These are phyloP conservation scores for Scenedesmus sp. DNA, from an alignment of 163 green algal species.

Conservation along the genomic window DNA sequence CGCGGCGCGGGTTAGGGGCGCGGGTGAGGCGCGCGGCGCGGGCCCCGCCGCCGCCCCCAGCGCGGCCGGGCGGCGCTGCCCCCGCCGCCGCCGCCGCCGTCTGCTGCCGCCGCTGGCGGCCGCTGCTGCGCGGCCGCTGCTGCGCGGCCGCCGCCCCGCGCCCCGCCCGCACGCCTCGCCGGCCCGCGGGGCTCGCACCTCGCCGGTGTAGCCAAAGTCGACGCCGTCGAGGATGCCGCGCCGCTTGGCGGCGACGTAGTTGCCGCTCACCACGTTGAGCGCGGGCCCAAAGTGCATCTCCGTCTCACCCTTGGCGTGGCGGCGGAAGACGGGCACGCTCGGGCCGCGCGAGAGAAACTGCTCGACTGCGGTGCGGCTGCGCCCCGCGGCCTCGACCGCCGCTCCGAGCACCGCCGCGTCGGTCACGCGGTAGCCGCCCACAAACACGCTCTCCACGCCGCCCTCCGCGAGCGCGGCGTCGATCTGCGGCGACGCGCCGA, in stretches of 20 bases:
- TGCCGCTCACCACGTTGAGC: slow-evolving; percentile 88
- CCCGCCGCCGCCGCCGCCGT: too few species aligned
- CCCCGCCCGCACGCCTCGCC: too few species aligned
- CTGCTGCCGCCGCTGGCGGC: too few species aligned
- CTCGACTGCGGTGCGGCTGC: slow-evolving; percentile 80
- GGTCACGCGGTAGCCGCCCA: slow-evolving; percentile 86
- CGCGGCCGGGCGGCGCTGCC: too few species aligned
- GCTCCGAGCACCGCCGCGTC: slow-evolving; percentile 70
- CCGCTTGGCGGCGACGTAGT: slow-evolving; percentile 92
- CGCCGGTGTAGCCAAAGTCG: slow-evolving; percentile 91
- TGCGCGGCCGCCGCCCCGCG: not conserved
- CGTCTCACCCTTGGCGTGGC: slow-evolving; percentile 75
- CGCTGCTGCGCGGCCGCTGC: not conserved
- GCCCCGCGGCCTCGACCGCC: slow-evolving; percentile 85
- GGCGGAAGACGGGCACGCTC: slow-evolving; percentile 86
- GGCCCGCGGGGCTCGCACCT: too few species aligned
- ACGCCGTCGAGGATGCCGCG: slow-evolving; percentile 90
- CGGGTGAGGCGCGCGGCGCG: not conserved
- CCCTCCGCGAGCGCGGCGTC: slow-evolving; percentile 71
- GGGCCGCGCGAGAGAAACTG: slow-evolving; percentile 76
- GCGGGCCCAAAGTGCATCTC: slow-evolving; percentile 82
- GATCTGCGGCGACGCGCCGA: slow-evolving; percentile 82
- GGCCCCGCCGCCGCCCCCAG: not conserved
- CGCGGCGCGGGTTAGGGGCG: not conserved
- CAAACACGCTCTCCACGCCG: slow-evolving; percentile 64